A percentile compares a stretch with the other conserved stretches of the same genome.
phyloP scores from a whole-genome alignment of 1,139 yeast genomes.

The Keqinozyma sinolaborantium region DNA sequence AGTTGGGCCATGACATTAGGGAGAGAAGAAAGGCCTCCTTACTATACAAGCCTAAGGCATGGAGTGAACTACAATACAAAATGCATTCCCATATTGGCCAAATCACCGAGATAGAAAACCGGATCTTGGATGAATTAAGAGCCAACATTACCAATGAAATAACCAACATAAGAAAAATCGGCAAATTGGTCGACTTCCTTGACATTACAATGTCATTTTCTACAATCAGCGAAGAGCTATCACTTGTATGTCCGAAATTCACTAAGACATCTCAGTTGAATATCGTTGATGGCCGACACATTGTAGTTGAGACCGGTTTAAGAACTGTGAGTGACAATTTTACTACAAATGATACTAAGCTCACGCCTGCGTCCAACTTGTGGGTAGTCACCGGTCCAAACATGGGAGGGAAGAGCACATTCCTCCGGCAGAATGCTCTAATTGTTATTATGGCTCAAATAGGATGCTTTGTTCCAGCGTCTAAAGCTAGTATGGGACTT shows the following conservation, averaged over 20 bases:
- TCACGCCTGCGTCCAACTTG: conserved; percentile 21
- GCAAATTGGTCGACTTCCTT: conserved; percentile 55
- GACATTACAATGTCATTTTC: conserved; percentile 80
- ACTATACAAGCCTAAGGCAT: conserved; percentile 27
- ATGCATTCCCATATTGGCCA: conserved; percentile 21
- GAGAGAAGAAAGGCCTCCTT: conserved; percentile 28
- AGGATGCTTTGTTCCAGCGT: conserved; percentile 87
- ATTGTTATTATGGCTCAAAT: conserved; percentile 84
- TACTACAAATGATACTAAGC: conserved; percentile 55
- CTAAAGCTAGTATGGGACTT: conserved; percentile 64
- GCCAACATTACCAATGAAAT: conserved; percentile 32
- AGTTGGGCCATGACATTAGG: conserved; percentile 17
- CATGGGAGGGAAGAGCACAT: conserved; percentile 97
- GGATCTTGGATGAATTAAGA: conserved; percentile 41
- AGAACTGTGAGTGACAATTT: conserved; percentile 48
- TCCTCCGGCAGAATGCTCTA: conserved; percentile 80
- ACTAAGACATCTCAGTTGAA: conserved; percentile 42
- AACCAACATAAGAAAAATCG: conserved; percentile 39
- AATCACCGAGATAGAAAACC: conserved; percentile 40
- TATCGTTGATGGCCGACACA: conserved; percentile 67
- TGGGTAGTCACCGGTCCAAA: conserved; percentile 95
- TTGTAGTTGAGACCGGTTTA: conserved; percentile 84
- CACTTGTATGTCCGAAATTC: conserved; percentile 65
- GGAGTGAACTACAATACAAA: conserved; percentile 28
- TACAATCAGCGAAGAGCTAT: conserved; percentile 58